These are phyloP conservation scores for Wallacemonas sp. DNA, from an alignment of 208 protist species.

Conservation along the genomic window DNA sequence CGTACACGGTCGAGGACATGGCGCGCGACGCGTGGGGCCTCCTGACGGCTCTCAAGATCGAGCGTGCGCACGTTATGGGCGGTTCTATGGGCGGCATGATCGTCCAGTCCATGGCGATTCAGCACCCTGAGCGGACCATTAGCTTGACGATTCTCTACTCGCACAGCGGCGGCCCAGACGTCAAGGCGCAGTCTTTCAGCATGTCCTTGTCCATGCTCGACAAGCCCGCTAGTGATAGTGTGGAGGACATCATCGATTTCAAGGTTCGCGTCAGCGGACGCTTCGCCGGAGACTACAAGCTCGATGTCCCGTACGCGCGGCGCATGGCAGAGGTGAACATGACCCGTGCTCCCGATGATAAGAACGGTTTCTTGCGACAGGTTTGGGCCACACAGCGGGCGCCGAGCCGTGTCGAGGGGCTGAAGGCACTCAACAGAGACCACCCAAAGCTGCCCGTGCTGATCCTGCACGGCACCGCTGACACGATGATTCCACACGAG, in stretches of 20 bases:
- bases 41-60: conserved; percentile 47
- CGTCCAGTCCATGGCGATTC: conserved; percentile 67
- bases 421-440: conserved; percentile 23
- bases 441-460: conserved; percentile 25
- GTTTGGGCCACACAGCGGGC: conserved; percentile 54
- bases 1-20: conserved; percentile 79
- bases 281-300: conserved; percentile 37
- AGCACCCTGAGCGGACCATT: conserved; percentile 38
- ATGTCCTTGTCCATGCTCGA: conserved; percentile 44
- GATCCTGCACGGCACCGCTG: conserved; percentile 60
- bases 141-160: conserved; percentile 59
- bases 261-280: conserved; percentile 27
- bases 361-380: conserved; percentile 44
- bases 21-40: conserved; percentile 54
- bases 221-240: conserved; percentile 27
- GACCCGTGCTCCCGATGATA: conserved; percentile 36
- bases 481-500: conserved; percentile 53
- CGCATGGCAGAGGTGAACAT: conserved; percentile 16
- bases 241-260: conserved; percentile 46
- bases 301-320: conserved; percentile 27
- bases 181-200: conserved; percentile 32
- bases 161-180: conserved; percentile 42
- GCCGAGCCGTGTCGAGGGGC: conserved; percentile 34
- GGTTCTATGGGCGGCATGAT: conserved; percentile 83
- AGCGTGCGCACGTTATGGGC: conserved; percentile 57